Evolutionary conservation across 2,329 filamentous ascomycete species (phyloP).

Genomic region (Daldinia sp.): DNA sequence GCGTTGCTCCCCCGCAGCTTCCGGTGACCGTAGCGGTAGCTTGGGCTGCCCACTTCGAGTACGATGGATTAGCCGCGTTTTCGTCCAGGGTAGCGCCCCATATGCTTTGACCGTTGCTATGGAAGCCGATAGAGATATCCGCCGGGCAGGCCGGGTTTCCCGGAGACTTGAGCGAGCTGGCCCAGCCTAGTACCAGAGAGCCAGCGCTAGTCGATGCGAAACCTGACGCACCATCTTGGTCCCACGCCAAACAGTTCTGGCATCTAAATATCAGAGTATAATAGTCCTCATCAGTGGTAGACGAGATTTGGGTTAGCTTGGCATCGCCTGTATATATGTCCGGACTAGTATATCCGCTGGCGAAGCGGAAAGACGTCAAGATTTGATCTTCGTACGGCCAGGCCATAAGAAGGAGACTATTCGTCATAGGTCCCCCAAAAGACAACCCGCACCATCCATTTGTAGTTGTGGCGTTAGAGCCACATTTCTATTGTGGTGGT

Average conservation of each 20-base stretch:
- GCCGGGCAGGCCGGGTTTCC: conserved; percentile 53
- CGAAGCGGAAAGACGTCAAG: conserved; percentile 65
- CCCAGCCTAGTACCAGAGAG: conserved; percentile 62
- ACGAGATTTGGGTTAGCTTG: conserved; percentile 67
- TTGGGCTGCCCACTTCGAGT: conserved; percentile 54
- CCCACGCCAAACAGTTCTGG: conserved; percentile 63
- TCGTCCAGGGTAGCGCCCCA: conserved; percentile 56
- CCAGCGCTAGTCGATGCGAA: conserved; percentile 56
- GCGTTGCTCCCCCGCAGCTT: conserved; percentile 46
- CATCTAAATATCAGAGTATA: conserved; percentile 74
- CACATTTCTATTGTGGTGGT: conserved; percentile 51
- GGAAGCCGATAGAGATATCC: conserved; percentile 58
- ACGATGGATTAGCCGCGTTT: conserved; percentile 51
- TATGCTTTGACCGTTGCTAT: conserved; percentile 64
- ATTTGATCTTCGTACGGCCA: conserved; percentile 64
- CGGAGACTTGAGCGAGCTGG: conserved; percentile 57
- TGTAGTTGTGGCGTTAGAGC: conserved; percentile 53
- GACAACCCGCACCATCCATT: conserved; percentile 68
- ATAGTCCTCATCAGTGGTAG: conserved; percentile 63
- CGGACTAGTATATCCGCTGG: conserved; percentile 66
- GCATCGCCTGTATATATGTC: conserved; percentile 68
- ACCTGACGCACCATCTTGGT: conserved; percentile 56
- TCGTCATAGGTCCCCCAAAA: conserved; percentile 65
- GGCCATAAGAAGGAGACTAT: conserved; percentile 64
- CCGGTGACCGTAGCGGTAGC: conserved; percentile 52